A percentile compares a stretch with the other conserved stretches of the same genome.
These are phyloP conservation scores for Zalaria obscura DNA, from an alignment of 2,329 filamentous ascomycete species.

Conservation along the genomic window DNA sequence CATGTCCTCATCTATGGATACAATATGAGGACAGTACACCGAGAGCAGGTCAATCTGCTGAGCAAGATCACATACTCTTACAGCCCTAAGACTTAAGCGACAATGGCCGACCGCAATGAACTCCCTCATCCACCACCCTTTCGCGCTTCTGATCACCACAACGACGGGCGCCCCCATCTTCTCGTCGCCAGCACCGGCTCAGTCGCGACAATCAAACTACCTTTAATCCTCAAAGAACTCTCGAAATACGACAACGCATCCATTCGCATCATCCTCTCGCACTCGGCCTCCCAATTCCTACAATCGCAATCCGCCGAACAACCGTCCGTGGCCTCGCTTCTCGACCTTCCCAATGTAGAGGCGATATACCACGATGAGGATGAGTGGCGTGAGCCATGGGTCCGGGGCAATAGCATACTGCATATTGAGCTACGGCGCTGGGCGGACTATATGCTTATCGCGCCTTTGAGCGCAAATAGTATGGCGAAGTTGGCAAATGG, in stretches of 20 bases:
- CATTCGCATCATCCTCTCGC: constrained; percentile 73
- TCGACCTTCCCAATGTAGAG: constrained; percentile 55
- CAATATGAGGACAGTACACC: too few relatives aligned
- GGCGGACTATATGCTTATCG: constrained; percentile 69
- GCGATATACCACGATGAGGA: constrained; percentile 71
- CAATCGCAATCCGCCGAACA: constrained; percentile 64
- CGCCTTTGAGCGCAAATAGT: constrained; percentile 70
- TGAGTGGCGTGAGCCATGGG: constrained; percentile 74
- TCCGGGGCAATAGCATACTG: constrained; percentile 61
- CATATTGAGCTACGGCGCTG: constrained; percentile 80
- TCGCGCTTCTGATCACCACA: constrained; percentile 20
- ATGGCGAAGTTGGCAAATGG: constrained; percentile 74
- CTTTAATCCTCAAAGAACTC: constrained; percentile 38
- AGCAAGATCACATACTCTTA: too few relatives aligned
- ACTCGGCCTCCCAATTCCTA: constrained; percentile 61
- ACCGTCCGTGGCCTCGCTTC: constrained; percentile 48
- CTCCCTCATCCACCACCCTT: constrained; percentile 8
- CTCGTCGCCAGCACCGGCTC: constrained; percentile 55
- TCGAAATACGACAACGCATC: constrained; percentile 43
- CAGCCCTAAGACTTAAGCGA: too few relatives aligned
- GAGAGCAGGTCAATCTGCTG: too few relatives aligned
- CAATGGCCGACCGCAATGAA: background rate
- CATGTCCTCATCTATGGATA: too few relatives aligned
- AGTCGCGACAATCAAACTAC: constrained; percentile 75
- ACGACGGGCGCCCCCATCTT: constrained; percentile 44